Evolutionary conservation across 164 flowering plant genomes (phyloP), one percentile per base, ranked within the genome.

Genomic region (Liriodendron chinense): DNA sequence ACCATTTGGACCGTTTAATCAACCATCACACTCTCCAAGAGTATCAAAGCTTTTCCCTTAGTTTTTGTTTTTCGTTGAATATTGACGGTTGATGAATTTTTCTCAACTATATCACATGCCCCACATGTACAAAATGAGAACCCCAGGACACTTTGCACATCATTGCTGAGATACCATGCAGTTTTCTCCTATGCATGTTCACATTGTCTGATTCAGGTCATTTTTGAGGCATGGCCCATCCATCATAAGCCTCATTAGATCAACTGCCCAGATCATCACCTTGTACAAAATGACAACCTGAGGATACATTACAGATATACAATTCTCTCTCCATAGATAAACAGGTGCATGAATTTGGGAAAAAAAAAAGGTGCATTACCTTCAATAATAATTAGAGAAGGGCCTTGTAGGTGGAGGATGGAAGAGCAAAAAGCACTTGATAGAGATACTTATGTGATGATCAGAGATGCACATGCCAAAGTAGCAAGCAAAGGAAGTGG

Each of bases 401-500:
- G 18, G 43, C 59, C 56, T 50, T 59, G 24, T 65, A 66, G 74
- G 59, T 20, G 84, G 79, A 83, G 77, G 78, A 77, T 73, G 70
- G 69, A 70, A 72, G 18, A 65, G 72, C 59, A 65, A 13, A 74
- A 80, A 73, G 73, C 57, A 72, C 48, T 50, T 62, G 80, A 80
- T 77, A 62, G 76, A 70, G 75, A 77, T 74, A 26, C 69, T 50
- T 26, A 61, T 56, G 64, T 50, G 74, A 72, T 77, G 80, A 74
- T 48, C 72, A 77, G 77, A 80, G 70, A 68, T 68, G 78, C 91
- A 90, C 91, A 90, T 87, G 91, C 83, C 76, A 73, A 80, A 78
- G 77, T 78, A 77, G 62, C 16, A 47, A 23, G 26, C 56, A 49
- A 67, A 23, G 21, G 18, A 28, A 8, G 69, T 26, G 69, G 43